A percentile compares a stretch with the other conserved stretches of the same genome.
Conservation (phyloP, 257 asterid genomes). For the Misopates orontium region DNA sequence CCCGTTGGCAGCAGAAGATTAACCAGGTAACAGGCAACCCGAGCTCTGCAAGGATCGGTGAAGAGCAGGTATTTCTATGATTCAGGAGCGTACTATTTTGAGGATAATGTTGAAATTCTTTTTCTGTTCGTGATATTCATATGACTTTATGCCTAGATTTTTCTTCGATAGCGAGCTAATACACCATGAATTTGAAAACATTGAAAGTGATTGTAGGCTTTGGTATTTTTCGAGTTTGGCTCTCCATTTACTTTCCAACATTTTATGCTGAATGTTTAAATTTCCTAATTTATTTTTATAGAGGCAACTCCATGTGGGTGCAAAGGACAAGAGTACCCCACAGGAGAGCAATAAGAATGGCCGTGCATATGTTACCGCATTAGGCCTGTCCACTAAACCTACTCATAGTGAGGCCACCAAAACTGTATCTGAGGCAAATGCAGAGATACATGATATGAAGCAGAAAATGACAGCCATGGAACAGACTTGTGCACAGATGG, state of each 20-base stretch:
- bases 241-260: neutral
- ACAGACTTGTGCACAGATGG: constrained; percentile 47
- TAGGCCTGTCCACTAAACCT: constrained; percentile 20
- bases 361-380: constrained; percentile 15
- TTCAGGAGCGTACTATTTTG: neutral
- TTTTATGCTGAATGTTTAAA: neutral
- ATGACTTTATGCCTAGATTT: neutral
- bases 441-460: constrained; percentile 40
- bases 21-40: constrained; percentile 37
- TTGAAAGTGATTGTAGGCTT: constrained; percentile 39
- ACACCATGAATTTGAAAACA: constrained; percentile 36
- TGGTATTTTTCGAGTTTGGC: constrained; percentile 5
- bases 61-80: constrained; percentile 39
- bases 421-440: constrained; percentile 33
- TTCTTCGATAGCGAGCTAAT: constrained; percentile 26
- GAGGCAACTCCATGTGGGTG: constrained; percentile 19
- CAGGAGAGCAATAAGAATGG: constrained; percentile 14
- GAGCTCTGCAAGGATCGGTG: constrained; percentile 47
- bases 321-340: constrained; percentile 18
- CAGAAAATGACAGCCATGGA: constrained; percentile 40
- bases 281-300: constrained; percentile 6
- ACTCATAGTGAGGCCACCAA: constrained; percentile 23
- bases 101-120: neutral
- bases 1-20: constrained; percentile 35
- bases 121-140: neutral